phyloP scores from a whole-genome alignment of 139 green algal genomes.

The Closterium sp. region DNA sequence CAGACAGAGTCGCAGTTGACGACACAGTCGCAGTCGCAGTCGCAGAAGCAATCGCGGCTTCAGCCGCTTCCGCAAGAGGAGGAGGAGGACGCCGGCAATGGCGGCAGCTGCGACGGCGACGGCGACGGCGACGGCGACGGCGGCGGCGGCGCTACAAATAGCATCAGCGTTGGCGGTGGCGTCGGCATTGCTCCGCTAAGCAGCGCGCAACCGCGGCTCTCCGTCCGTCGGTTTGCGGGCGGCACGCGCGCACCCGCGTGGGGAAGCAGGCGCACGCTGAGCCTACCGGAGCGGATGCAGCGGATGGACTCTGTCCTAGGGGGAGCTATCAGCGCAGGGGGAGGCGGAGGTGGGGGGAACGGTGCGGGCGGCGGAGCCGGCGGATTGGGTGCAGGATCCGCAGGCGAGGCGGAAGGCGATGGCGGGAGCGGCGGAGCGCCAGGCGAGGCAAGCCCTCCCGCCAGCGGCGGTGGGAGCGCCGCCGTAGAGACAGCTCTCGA shows the following conservation, averaged over 20 bases:
- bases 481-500: not conserved
- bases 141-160: not conserved
- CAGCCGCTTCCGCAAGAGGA: not conserved
- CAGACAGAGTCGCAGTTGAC: not conserved
- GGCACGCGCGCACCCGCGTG: not conserved
- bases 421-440: not conserved
- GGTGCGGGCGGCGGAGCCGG: not conserved
- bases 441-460: not conserved
- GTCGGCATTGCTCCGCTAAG: not conserved
- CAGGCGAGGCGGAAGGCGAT: too few relatives aligned
- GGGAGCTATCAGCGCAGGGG: not conserved
- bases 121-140: too few relatives aligned
- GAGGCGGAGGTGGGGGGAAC: not conserved
- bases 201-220: not conserved
- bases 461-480: not conserved
- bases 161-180: not conserved
- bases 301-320: not conserved
- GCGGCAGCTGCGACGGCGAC: not conserved
- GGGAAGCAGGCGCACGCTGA: not conserved
- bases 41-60: not conserved
- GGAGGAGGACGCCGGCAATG: not conserved
- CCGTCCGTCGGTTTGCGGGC: too few relatives aligned
- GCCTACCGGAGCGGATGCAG: not conserved
- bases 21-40: not conserved
- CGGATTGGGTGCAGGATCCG: too few relatives aligned